Evolutionary conservation across 495 filamentous ascomycete genomes (phyloP).

Genomic region (Lasiosphaeriaceae sp.): DNA sequence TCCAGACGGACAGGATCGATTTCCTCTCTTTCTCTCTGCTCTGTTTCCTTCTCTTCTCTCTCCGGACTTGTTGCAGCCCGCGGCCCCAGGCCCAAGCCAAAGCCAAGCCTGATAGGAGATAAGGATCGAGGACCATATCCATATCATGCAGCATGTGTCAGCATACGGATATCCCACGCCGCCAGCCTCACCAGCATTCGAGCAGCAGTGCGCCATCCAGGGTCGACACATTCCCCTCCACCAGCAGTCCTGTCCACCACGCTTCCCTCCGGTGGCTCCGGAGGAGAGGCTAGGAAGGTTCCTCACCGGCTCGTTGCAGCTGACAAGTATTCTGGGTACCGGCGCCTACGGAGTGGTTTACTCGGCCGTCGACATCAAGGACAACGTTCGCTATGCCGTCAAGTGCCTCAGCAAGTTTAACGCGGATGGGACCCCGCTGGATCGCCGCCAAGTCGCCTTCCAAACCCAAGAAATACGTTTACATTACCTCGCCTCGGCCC

Average conservation of each 20-base stretch:
- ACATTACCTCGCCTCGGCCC: conserved; percentile 81
- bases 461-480: conserved; percentile 90
- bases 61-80: conserved; percentile 13
- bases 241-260: conserved; percentile 36
- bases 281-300: conserved; percentile 86
- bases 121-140: conserved; percentile 33
- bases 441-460: conserved; percentile 81
- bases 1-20: conserved; percentile 14
- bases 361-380: conserved; percentile 83
- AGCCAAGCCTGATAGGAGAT: conserved; percentile 26
- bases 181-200: conserved; percentile 47
- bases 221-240: conserved; percentile 26
- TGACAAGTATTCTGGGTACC: conserved; percentile 82
- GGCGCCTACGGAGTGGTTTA: conserved; percentile 98
- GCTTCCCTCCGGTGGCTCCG: conserved; percentile 49
- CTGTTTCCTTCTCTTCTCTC: conserved; percentile 9
- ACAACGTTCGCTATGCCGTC: conserved; percentile 81
- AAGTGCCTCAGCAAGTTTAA: conserved; percentile 90
- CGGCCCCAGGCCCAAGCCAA: conserved; percentile 11
- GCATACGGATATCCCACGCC: conserved; percentile 51
- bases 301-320: conserved; percentile 75
- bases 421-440: conserved; percentile 65
- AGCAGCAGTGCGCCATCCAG: conserved; percentile 37
- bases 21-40: conserved; percentile 18
- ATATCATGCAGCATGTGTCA: conserved; percentile 52